Base-by-base conservation (phyloP, 139 green algal species). In the Tetraselmis chui region DNA sequence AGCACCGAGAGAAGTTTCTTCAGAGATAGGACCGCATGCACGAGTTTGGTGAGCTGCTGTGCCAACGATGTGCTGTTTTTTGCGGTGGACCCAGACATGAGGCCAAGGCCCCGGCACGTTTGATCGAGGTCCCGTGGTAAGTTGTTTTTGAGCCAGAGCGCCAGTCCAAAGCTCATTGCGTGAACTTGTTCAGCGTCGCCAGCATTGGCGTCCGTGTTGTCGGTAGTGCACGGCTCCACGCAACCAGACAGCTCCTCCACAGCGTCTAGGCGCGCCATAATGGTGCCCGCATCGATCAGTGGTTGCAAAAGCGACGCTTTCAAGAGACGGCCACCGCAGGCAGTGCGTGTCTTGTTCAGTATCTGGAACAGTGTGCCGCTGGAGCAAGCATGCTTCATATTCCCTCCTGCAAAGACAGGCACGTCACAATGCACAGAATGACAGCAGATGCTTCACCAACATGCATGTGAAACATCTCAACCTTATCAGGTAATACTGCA, bases 251-350 rank as follows among this genome's bases (percentile, higher is more conserved):
- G 18, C 45, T 67, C 45, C 18, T 67, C 45, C 18, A 67, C 45
- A 5, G 45, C 45, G 45, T 67, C 45, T 18, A 67, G 45, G 18
- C 45, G 45, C 45, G 45, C 45, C 11, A 67, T 67, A 18, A 67
- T 67, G 45, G 45, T n/a, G 2, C 11, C 25, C 26, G 5, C 28
- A 45, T 79, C 79, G 2, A 18, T 32, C 58, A 83, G 79, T 2
- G 79, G 79, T 31, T 83, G 79, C 79, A 76, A 29, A 2, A 83
- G 29, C 25, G 30, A 83, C 2, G 59, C 32, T 5, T 58, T 79
- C n/a, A 58, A 23, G 2, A 83, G 79, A 23, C 79, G 59, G 23
- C 27, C 74, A 23, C 79, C 79, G 30, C 59, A 76, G 23, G 29
- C 2, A 11, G 79, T 78, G 31, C 79, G 31, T 18, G 29, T 45